These are phyloP conservation scores for Fusarium sp. DNA, from an alignment of 2,329 filamentous ascomycete species.

Conservation along the genomic window DNA sequence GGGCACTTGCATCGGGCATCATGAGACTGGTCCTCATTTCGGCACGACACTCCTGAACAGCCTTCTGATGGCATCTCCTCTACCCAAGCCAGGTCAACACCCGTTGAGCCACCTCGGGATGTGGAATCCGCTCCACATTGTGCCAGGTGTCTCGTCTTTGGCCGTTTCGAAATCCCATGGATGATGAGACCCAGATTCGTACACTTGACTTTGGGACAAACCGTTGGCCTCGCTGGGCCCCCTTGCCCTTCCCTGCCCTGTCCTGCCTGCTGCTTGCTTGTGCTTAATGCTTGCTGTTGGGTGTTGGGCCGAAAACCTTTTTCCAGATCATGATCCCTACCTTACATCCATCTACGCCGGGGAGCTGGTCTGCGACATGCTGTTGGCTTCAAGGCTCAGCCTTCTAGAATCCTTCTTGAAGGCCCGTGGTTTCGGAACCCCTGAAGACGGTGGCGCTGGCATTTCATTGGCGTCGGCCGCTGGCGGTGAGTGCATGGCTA, in stretches of 20 bases:
- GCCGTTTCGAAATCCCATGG: not conserved
- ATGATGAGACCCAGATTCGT: not conserved
- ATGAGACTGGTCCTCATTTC: conserved; percentile 22
- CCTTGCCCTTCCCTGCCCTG: not conserved
- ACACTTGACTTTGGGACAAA: conserved; percentile 11
- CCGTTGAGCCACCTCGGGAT: not conserved
- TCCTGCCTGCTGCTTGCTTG: not conserved
- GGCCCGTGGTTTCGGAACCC: conserved; percentile 28
- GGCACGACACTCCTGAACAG: conserved; percentile 22
- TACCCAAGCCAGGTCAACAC: not conserved
- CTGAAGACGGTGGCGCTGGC: conserved; percentile 28
- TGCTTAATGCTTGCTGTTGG: not conserved
- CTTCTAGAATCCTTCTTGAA: conserved; percentile 45
- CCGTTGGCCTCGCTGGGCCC: conserved; percentile 12
- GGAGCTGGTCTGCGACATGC: not conserved
- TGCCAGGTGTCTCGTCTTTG: not conserved
- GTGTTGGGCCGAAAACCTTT: not conserved
- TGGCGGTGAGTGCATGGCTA: conserved; percentile 19
- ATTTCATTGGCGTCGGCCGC: conserved; percentile 27
- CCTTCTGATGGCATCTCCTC: not conserved
- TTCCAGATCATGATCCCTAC: conserved; percentile 24
- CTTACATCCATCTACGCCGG: conserved; percentile 12
- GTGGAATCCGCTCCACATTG: not conserved
- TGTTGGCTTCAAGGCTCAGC: conserved; percentile 31
- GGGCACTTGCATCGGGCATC: conserved; percentile 9